A percentile compares a stretch with the other conserved stretches of the same genome.
These are phyloP conservation scores for Trichoderma sp. DNA, from an alignment of 2,329 filamentous ascomycete genomes.

Conservation along the genomic window DNA sequence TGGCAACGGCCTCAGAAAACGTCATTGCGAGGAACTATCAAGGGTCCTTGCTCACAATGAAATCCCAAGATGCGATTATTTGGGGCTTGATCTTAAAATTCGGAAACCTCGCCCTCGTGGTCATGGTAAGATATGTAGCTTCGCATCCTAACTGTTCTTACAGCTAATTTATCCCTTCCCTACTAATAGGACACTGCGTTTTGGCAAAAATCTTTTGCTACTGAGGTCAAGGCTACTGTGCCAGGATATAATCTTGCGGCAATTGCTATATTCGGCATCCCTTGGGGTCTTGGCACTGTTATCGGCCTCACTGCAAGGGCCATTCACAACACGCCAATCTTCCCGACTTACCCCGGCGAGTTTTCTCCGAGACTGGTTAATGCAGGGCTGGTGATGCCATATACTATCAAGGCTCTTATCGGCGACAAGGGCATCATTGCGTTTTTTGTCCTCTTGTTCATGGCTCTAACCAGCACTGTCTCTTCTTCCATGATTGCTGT, in stretches of 20 bases:
- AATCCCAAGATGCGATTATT: slow-evolving; percentile 1
- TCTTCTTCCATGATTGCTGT: slow-evolving; percentile 18
- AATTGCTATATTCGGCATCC: slow-evolving; percentile 15
- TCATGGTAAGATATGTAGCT: slow-evolving; percentile 1
- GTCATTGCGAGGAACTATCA: slow-evolving; percentile 6
- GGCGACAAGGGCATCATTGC: slow-evolving; percentile 13
- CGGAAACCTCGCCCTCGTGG: slow-evolving; percentile 14
- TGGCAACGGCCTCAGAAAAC: slow-evolving; percentile 11
- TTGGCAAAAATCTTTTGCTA: slow-evolving; percentile 18
- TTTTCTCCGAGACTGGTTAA: slow-evolving; percentile 4
- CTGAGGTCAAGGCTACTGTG: slow-evolving; percentile 12
- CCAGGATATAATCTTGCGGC: slow-evolving; percentile 14
- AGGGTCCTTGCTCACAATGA: slow-evolving; percentile 17
- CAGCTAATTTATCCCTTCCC: neutral
- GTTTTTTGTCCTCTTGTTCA: slow-evolving; percentile 17
- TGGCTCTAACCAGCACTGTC: slow-evolving; percentile 13
- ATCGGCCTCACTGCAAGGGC: slow-evolving; percentile 15
- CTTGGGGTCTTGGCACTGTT: slow-evolving; percentile 16
- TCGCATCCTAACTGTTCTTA: neutral
- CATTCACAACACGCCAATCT: slow-evolving; percentile 14
- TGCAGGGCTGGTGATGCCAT: slow-evolving; percentile 15
- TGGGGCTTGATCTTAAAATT: slow-evolving; percentile 15
- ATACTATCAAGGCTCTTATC: slow-evolving; percentile 14
- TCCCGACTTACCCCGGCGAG: slow-evolving; percentile 14
- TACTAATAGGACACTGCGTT: slow-evolving; percentile 7